Base-by-base conservation (phyloP, 129 eudicot genomes). In the Artemisia annua region DNA sequence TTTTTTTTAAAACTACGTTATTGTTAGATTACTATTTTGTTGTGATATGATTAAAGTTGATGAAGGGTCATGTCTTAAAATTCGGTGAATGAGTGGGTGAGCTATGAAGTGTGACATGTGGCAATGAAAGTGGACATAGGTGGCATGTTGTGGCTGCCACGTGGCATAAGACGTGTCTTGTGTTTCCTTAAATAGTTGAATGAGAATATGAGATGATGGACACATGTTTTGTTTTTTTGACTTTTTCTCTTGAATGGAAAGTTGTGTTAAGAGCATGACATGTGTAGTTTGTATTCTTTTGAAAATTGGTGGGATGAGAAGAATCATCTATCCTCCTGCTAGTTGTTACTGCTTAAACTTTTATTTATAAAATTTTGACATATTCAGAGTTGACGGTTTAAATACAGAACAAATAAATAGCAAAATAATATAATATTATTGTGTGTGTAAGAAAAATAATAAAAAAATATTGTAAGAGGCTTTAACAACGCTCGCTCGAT, bases 131-230 rank as follows among this genome's bases (percentile, higher is more conserved):
- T 62, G 71, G 39, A 35, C 22, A 28, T 18, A 71, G 46, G 78
- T 78, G 78, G 78, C 78, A 52, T 2, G 46, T 44, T 78, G 8
- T 12, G 69, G 48, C 28, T 54, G 26, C 63, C 82, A 63, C 63
- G 82, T 78, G 82, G 67, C 76, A 53, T n/a, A 11, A 35, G 60
- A 71, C 77, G 72, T 71, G 72, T 54, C 72, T n/a, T 53, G 10
- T 71, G 7, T 43, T 60, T 13, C 54, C 16, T 18, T 13, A 70
- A 49, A 57, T 22, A 24, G 11, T 10, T 58, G 26, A 20, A 58
- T 58, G 12, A 14, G 0, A 51, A n/a, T n/a, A n/a, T n/a, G n/a
- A 14, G 0, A 51, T 48, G 39, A 12, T 62, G 4, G 1, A 12
- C 22, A 3, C 0, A 39, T 16, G 48, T 48, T 20, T 44, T 10